Evolutionary conservation across 352 stramenopile species (phyloP).

Genomic region (Globisporangium orthogonon): DNA sequence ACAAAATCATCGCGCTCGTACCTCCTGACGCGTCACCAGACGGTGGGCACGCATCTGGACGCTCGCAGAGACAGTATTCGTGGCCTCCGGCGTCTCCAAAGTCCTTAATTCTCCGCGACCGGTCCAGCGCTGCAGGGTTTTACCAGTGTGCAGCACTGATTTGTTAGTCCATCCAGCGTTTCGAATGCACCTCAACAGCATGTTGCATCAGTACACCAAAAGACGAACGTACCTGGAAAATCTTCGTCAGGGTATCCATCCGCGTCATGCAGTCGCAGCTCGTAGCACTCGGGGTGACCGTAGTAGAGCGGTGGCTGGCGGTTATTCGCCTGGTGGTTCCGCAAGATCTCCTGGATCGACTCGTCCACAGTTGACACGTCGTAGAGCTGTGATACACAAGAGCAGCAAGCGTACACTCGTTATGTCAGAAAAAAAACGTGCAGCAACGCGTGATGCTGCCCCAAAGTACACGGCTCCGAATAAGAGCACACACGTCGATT

Average conservation of each 20-base stretch:
- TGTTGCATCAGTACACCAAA: not conserved
- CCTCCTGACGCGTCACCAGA: slow-evolving; percentile 41
- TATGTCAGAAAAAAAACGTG: not conserved
- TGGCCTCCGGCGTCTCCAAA: slow-evolving; percentile 85
- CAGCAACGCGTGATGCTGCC: not conserved
- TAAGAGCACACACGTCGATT: slow-evolving; percentile 51
- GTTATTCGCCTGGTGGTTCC: slow-evolving; percentile 57
- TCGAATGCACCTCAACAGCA: not conserved
- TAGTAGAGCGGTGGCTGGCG: slow-evolving; percentile 74
- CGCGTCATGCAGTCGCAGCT: slow-evolving; percentile 76
- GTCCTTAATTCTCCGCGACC: slow-evolving; percentile 87
- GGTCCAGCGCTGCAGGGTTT: slow-evolving; percentile 48
- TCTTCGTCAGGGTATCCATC: slow-evolving; percentile 84
- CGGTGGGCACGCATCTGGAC: slow-evolving; percentile 76
- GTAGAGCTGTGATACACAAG: slow-evolving; percentile 47
- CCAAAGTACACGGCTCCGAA: too few relatives aligned
- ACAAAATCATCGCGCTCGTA: slow-evolving; percentile 4
- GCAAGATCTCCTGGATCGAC: slow-evolving; percentile 79
- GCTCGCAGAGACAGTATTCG: slow-evolving; percentile 85
- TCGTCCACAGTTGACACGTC: slow-evolving; percentile 85
- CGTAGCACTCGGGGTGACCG: slow-evolving; percentile 83
- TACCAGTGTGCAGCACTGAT: not conserved
- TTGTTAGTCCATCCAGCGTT: not conserved
- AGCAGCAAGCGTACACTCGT: not conserved
- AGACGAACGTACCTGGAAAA: slow-evolving; percentile 47